Base-by-base conservation (phyloP, 1,139 yeast genomes). In the Saccharomycopsis hybrid region DNA sequence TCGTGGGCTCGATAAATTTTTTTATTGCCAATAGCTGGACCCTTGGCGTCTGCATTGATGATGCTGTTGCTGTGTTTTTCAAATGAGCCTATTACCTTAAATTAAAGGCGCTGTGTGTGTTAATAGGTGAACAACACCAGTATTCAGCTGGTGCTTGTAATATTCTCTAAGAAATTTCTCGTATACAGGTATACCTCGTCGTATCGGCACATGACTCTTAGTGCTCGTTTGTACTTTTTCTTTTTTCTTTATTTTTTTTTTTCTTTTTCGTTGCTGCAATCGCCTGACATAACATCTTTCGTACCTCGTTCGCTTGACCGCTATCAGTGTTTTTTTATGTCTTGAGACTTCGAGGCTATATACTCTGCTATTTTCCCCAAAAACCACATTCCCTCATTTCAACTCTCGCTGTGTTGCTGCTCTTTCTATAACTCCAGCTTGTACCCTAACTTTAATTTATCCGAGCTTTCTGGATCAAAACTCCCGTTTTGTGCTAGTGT, bases 11-110 rank as follows among this genome's bases (percentile, higher is more conserved):
- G 2, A 62, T 76, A n/a, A 57, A 70, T 18, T 90, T 92, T 67
- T 90, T 86, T 63, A 54, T 78, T 3, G 73, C 79, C 54, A 89
- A 89, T 59, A 73, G 85, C 53, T 77, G 78, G 72, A 71, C 85
- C 11, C 63, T 86, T 30, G 80, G 82, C 2, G 71, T 69, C 39
- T 76, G 85, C 48, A 74, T 87, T 28, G 67, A 64, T 3, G 83
- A 78, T 55, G 55, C 67, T 33, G 13, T 47, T 3, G 8, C 13
- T 25, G 29, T 29, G 13, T 43, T 28, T 38, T 25, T 25, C n/a
- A 25, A 41, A 31, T 31, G 11, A 31, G 35, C 7, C 7, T 31
- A 11, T 31, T 31, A n/a, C n/a, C n/a, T n/a, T n/a, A n/a, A n/a
- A n/a, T n/a, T n/a, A n/a, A n/a, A n/a, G n/a, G n/a, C n/a, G n/a